These are phyloP conservation scores for Phellinidium pouzarii DNA, from an alignment of 1,284 basidiomycete genomes.

Conservation along the genomic window DNA sequence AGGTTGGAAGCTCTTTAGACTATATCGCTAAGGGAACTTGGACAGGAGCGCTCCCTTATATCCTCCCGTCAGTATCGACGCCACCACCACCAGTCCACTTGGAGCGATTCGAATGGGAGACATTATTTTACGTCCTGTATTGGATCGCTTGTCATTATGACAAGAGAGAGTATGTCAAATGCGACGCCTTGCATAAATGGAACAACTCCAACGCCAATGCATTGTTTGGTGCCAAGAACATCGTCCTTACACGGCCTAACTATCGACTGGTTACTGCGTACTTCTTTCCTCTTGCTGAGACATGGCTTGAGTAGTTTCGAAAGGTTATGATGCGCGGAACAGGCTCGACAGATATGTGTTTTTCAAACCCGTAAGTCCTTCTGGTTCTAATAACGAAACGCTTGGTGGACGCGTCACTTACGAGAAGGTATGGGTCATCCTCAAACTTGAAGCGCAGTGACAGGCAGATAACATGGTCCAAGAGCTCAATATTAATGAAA, in stretches of 20 bases:
- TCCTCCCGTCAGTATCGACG: background rate
- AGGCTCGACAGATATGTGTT: background rate
- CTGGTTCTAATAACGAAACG: background rate
- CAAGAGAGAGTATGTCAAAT: background rate
- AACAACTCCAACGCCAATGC: background rate
- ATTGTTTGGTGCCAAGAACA: background rate
- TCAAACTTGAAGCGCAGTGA: no score
- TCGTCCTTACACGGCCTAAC: background rate
- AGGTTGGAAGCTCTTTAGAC: background rate
- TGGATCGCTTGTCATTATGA: conserved; percentile 2
- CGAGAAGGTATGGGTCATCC: background rate
- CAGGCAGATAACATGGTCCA: no score
- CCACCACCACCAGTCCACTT: background rate
- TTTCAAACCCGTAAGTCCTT: background rate
- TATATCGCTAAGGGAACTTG: background rate
- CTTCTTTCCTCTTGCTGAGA: background rate
- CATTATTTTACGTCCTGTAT: conserved; percentile 6
- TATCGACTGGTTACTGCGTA: background rate
- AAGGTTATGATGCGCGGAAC: background rate
- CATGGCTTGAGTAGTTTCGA: background rate
- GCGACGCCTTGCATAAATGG: background rate
- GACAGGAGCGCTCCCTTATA: conserved; percentile 5
- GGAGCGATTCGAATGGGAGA: conserved; percentile 7
- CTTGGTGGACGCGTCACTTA: conserved; percentile 5
- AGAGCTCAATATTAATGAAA: no score